Evolutionary conservation across 352 stramenopile genomes (phyloP), one percentile per base, ranked within the genome.

Genomic region (Pythium utonaiense): DNA sequence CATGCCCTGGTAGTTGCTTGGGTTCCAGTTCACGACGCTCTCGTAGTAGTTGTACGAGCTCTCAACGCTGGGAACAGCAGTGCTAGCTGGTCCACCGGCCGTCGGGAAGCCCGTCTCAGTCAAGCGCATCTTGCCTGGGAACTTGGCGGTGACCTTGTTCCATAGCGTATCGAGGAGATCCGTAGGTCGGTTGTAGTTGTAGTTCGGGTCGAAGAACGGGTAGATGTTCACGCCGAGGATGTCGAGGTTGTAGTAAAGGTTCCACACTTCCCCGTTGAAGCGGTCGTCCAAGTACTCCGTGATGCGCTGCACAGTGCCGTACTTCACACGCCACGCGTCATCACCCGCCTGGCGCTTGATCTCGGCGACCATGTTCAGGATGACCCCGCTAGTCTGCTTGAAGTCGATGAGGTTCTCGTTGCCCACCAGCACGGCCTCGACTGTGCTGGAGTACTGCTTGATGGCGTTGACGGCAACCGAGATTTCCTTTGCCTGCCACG

Each of bases 391-490:
- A 34, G 30, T 41, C 12, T 56, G 31, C 6, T 30, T n/a, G n/a
- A 62, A 62, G 27, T 64, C 56, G 8, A 63, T 30, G 21, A 77
- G 47, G 62, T 76, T 73, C 30, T 74, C 63, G 38, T 67, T 87
- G 27, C 79, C 80, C 8, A 86, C 71, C 13, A 86, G 54, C 41
- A 89, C 75, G 12, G 65, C 70, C 38, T 71, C 58, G 48, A 87
- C 66, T 0, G 75, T 73, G 27, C 63, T 57, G 16, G 75, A 68
- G 49, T 86, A 78, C 16, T 73, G 62, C 62, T 76, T 61, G 17
- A 79, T 75, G 10, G 75, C 77, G 10, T 70, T 53, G 9, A 81
- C 58, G 9, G 75, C 77, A 2, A 60, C 57, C 41, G 71, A 60
- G 45, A 81, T 69, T 57, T 89, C 67, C 47, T 61, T 44, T 7